Evolutionary conservation across 495 filamentous ascomycete species (phyloP), one percentile per base, ranked within the genome.

Genomic region (Diplogelasinospora grovesii): DNA sequence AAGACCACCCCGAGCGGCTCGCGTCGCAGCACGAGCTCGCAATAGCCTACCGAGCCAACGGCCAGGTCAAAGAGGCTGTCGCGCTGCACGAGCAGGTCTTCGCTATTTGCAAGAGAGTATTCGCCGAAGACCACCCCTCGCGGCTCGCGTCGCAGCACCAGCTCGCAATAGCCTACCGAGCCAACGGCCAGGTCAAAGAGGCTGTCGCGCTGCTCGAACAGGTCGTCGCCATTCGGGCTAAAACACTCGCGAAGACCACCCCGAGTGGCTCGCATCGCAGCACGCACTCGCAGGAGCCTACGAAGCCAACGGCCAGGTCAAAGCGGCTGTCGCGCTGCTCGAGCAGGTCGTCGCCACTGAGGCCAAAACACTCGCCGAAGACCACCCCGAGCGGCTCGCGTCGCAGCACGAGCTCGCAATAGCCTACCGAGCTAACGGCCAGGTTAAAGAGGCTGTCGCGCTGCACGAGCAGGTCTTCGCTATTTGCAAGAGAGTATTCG

Each of bases 11-110:
- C 4, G 0, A 13, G 24, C 53, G 50, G 46, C 54, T 71, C 15
- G 22, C 19, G 38, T 60, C 52, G 27, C 39, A 64, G 44, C 39
- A 63, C 28, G 29, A 3, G 22, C 59, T 66, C 26, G 57, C 54
- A 41, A 3, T 0, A 8, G 48, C 41, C 39, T 64, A 65, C 37
- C 4, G 14, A 25, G 1, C 7, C 8, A 35, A 41, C 26, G 42
- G 46, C 14, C 35, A 46, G 27, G 22, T 30, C 1, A 29, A 43
- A 29, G 21, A 68, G 39, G 65, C 61, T 23, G 45, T 66, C n/a
- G 9, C 53, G 28, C 38, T 69, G 31, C 47, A 68, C 10, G 53
- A 71, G 46, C 50, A 57, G 16, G 60, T 66, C 13, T 56, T 67
- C n/a, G 8, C 41, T 34, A 10, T 48, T 67, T 15, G 1, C 4